These are phyloP conservation scores for Dendrocalamus latiflorus DNA, from an alignment of 202 grass and related monocot species.

Conservation along the genomic window DNA sequence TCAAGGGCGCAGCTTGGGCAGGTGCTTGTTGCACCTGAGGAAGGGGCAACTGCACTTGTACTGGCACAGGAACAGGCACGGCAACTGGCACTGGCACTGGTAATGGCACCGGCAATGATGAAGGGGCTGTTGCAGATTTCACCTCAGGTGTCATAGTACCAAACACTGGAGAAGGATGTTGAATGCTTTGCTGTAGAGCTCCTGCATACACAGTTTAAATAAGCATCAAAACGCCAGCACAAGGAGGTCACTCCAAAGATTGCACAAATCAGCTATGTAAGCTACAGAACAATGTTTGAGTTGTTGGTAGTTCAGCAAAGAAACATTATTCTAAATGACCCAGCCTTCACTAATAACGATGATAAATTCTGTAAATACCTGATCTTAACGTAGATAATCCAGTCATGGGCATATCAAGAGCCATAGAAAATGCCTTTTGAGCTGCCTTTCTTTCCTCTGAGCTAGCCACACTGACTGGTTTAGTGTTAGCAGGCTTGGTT, in stretches of 20 bases:
- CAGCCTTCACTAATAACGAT: not conserved
- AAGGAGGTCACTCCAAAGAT: not conserved
- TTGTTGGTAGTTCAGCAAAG: constrained; percentile 4
- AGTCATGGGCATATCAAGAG: constrained; percentile 43
- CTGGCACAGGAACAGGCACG: constrained; percentile 10
- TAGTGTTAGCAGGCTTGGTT: constrained; percentile 18
- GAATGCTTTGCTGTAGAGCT: constrained; percentile 28
- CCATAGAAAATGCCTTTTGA: constrained; percentile 55
- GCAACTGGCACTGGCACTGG: constrained; percentile 21
- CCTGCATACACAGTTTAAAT: constrained; percentile 24
- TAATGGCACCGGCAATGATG: not conserved
- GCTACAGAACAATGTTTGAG: constrained; percentile 1
- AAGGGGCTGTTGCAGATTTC: constrained; percentile 21
- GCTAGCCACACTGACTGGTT: constrained; percentile 19
- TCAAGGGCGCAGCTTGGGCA: constrained; percentile 30
- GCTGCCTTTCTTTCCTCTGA: constrained; percentile 53
- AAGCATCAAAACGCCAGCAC: constrained; percentile 11
- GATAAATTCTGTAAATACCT: constrained; percentile 39
- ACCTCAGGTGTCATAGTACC: constrained; percentile 21
- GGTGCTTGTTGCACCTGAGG: constrained; percentile 44
- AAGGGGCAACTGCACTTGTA: constrained; percentile 23
- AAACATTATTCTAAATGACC: constrained; percentile 11
- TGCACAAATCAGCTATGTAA: not conserved
- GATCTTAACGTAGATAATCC: constrained; percentile 8
- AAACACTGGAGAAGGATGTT: constrained; percentile 29